Evolutionary conservation across 1,284 basidiomycete species (phyloP), one percentile per base, ranked within the genome.

Genomic region (Chondrostereum purpureum): DNA sequence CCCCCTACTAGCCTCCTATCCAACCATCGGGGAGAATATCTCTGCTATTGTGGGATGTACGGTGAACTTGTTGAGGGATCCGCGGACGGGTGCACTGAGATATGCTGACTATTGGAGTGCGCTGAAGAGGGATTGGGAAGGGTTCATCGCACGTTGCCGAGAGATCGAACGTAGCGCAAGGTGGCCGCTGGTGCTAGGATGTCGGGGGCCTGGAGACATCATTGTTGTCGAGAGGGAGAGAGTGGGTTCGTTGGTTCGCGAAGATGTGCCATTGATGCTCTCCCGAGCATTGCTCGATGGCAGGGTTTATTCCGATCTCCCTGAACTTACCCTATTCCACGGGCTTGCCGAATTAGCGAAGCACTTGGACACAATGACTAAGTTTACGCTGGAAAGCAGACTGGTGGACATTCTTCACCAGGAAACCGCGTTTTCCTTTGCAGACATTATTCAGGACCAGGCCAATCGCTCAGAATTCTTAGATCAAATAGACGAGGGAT

Each of bases 121-220:
- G 0, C 66, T 94, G 51, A 93, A 91, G 61, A 70, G 88, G 33
- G 91, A 96, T 55, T 96, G 92, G 91, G 87, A 95, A 56, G 89
- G 92, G 1, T 90, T 95, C 57, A 81, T 94, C 51, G 86, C 92
- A 11, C 77, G 89, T 35, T 91, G 89, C 55, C 79, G 88, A 46
- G 90, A 93, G 55, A 72, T 92, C 11, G 91, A 95, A 63, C 80
- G 87, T 39, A 81, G 81, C 53, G 88, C 86, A 17, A 76, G 91
- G 38, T 89, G 88, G 84, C 90, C 91, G 0, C 70, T 94, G 12
- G 72, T 75, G 11, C 69, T 91, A 24, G 82, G 79, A 24, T 58
- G 71, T 19, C 72, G 75, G 23, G 68, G 16, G 10, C 13, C 18
- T 12, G 21, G 18, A 17, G 42, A 69, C 33, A 62, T 88, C 23